Evolutionary conservation across 805 yeast genomes (phyloP), one percentile per base, ranked within the genome.

Genomic region (Martiniozyma abietophila): DNA sequence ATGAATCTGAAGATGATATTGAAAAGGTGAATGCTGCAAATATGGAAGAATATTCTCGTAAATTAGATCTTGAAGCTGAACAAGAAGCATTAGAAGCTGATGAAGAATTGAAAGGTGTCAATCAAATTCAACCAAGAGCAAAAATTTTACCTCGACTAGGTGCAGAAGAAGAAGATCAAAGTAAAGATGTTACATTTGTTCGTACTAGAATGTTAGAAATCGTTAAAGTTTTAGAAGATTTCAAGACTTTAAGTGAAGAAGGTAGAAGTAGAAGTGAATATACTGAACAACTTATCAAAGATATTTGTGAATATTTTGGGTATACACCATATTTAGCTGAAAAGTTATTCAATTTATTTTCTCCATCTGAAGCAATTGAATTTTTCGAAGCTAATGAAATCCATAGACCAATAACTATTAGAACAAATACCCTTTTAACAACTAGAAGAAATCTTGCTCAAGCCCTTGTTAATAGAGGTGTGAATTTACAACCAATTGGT

Each of bases 301-400:
- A 92, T 61, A 84, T 92, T 26, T 79, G 94, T 54, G 82, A 78
- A 51, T 92, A 92, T 64, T 92, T 89, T 54, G 97, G 98, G 11
- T 92, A 92, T 62, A 72, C 88, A 10, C 82, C 78, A 47, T 85
- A 80, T 56, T 70, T 92, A 51, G 98, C 98, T 23, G 96, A 88
- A 55, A 89, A 92, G 61, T 69, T 89, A 39, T 92, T 88, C 67
- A 76, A 88, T 49, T 66, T 92, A 41, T 92, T 92, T 56, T 74
- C 94, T 14, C 96, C 97, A 25, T 70, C 92, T 8, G 99, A 92
- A 65, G 97, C 98, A 10, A 73, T 92, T 71, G 99, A 92, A 60
- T 92, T 92, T 54, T 92, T 92, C 49, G 99, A 92, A 65, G 97
- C 98, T 23, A 92, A 92, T 61, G 99, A 92, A 64, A 83, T 89